Conservation (phyloP, 2,329 filamentous ascomycete species). For the Blumeria graminis region DNA sequence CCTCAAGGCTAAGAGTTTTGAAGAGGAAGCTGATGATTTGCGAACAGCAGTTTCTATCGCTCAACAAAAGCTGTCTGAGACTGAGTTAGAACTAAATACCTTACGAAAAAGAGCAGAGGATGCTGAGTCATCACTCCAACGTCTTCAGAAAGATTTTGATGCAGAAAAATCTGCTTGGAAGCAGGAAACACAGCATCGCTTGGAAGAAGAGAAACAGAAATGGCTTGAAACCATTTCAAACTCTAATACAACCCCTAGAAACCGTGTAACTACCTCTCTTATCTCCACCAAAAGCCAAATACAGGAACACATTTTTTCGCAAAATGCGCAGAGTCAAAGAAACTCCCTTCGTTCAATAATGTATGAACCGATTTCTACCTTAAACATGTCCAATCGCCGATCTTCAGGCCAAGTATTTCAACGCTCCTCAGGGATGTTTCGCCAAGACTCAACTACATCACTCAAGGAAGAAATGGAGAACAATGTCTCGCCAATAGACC, state of each 20-base stretch:
- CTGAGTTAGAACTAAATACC: conserved; percentile 32
- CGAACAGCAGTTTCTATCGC: conserved; percentile 37
- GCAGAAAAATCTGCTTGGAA: conserved; percentile 35
- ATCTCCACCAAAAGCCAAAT: conserved; percentile 14
- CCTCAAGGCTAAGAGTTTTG: conserved; percentile 30
- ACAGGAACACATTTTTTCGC: conserved; percentile 16
- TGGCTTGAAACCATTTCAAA: conserved; percentile 25
- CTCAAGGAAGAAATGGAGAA: conserved; percentile 9
- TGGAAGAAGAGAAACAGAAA: conserved; percentile 40
- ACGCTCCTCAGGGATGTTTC: conserved; percentile 10
- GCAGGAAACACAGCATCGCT: conserved; percentile 27
- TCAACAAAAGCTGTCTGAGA: conserved; percentile 36
- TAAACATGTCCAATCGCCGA: conserved; percentile 8
- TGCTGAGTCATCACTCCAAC: conserved; percentile 37
- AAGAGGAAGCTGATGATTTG: conserved; percentile 60
- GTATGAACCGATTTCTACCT: conserved; percentile 9
- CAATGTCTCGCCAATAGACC: conserved; percentile 15
- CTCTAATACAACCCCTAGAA: conserved; percentile 11
- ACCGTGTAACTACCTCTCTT: conserved; percentile 13
- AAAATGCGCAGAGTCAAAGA: conserved; percentile 15
- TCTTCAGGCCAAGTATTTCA: conserved; percentile 9
- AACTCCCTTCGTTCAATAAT: conserved; percentile 12
- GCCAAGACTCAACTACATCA: conserved; percentile 13
- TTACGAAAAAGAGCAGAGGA: conserved; percentile 42
- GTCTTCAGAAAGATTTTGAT: conserved; percentile 29